Percentiles rank a stretch among this genome's conserved stretches.
These are phyloP conservation scores for Dothiorella sarmentorum DNA, from an alignment of 2,329 filamentous ascomycete genomes.

Conservation along the genomic window DNA sequence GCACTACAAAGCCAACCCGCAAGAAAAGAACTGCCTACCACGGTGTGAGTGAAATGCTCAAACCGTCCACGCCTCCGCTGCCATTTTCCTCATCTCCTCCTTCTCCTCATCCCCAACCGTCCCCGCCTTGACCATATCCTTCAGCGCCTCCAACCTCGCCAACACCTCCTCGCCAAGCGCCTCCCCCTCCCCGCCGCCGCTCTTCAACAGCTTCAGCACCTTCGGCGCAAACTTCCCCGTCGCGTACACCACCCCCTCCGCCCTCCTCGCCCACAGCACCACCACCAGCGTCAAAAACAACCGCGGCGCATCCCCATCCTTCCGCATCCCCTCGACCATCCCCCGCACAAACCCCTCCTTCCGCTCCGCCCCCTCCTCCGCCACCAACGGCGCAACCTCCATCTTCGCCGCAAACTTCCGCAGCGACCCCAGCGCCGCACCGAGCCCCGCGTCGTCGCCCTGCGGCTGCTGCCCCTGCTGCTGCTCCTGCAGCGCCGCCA, in stretches of 20 bases:
- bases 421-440: constrained; percentile 22
- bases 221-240: constrained; percentile 42
- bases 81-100: constrained; percentile 33
- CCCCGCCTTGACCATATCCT: constrained; percentile 36
- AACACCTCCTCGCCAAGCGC: constrained; percentile 25
- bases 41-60: too few relatives aligned
- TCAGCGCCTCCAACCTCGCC: constrained; percentile 34
- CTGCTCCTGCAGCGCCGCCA: constrained; percentile 23
- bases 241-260: constrained; percentile 37
- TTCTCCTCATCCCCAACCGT: constrained; percentile 31
- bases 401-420: constrained; percentile 37
- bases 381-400: constrained; percentile 21
- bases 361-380: constrained; percentile 18
- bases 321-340: constrained; percentile 33
- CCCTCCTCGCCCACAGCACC: constrained; percentile 30
- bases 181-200: constrained; percentile 18
- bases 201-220: constrained; percentile 36
- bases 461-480: constrained; percentile 16
- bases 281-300: constrained; percentile 38
- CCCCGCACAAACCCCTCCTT: constrained; percentile 30
- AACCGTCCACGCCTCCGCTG: constrained; percentile 17
- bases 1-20: too few relatives aligned
- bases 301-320: constrained; percentile 34
- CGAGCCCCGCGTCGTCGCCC: constrained; percentile 1
- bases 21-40: too few relatives aligned